These are phyloP conservation scores for Botrytis byssoidea DNA, from an alignment of 2,329 filamentous ascomycete genomes.

Conservation along the genomic window DNA sequence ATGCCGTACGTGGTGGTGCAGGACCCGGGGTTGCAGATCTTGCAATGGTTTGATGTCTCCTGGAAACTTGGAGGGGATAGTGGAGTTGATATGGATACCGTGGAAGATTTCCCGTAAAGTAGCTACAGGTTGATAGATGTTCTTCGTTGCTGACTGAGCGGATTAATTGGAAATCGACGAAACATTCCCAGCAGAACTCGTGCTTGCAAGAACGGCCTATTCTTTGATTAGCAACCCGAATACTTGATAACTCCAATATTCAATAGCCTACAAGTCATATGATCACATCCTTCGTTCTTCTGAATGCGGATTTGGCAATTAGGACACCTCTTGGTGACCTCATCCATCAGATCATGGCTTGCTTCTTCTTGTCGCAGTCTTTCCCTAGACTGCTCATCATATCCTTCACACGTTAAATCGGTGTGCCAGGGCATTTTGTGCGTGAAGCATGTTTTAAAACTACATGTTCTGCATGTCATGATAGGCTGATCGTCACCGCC, in stretches of 20 bases:
- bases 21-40: too few species aligned
- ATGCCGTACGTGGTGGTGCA: too few species aligned
- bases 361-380: constrained; percentile 24
- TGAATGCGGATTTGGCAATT: constrained; percentile 20
- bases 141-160: not conserved
- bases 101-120: not conserved
- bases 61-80: too few species aligned
- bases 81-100: too few species aligned
- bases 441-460: constrained; percentile 45
- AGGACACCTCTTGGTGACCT: constrained; percentile 20
- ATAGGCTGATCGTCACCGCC: constrained; percentile 43
- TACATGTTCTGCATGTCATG: constrained; percentile 44
- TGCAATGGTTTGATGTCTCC: too few species aligned
- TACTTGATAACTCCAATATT: too few species aligned
- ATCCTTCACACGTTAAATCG: constrained; percentile 40
- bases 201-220: not conserved
- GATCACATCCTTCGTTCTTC: constrained; percentile 28
- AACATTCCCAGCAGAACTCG: not conserved
- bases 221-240: not conserved
- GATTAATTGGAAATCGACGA: not conserved
- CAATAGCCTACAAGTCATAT: constrained; percentile 26
- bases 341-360: not conserved
- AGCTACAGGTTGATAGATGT: not conserved
- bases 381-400: constrained; percentile 31
- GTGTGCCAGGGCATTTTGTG: constrained; percentile 47